A percentile compares a stretch with the other conserved stretches of the same genome.
phyloP scores from a whole-genome alignment of 2,329 filamentous ascomycete species.

The Hymenoscyphus occultus region DNA sequence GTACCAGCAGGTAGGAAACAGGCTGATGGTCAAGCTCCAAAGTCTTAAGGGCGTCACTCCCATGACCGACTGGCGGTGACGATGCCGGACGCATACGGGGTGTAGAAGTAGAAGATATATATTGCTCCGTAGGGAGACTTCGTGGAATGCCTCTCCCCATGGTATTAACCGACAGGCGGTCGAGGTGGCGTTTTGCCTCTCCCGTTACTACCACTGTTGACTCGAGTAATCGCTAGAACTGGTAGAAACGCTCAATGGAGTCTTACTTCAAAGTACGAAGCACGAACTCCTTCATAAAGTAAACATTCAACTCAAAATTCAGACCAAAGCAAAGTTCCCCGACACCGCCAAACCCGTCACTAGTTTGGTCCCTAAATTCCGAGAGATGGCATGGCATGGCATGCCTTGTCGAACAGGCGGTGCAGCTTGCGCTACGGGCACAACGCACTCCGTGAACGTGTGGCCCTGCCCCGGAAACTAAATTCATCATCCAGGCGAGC shows the following conservation, averaged over 20 bases:
- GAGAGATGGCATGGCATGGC: not conserved
- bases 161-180: not conserved
- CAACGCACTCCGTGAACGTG: not conserved
- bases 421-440: not conserved
- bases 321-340: not conserved
- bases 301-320: slow-evolving; percentile 1
- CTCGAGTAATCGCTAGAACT: not conserved
- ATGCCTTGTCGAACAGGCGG: not conserved
- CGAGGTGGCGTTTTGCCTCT: not conserved
- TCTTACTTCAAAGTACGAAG: not conserved
- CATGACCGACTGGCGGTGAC: slow-evolving; percentile 7
- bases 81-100: not conserved
- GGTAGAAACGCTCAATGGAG: not conserved
- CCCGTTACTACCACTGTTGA: not conserved
- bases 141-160: not conserved
- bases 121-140: no score
- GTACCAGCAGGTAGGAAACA: slow-evolving; percentile 11
- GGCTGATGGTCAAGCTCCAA: slow-evolving; percentile 5
- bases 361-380: not conserved
- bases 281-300: not conserved
- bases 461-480: not conserved
- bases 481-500: slow-evolving; percentile 2
- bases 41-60: not conserved
- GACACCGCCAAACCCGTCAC: not conserved
- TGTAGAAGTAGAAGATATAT: not conserved